Base-by-base conservation (phyloP, 768 basidiomycete species). In the Pulveroboletus sp. region DNA sequence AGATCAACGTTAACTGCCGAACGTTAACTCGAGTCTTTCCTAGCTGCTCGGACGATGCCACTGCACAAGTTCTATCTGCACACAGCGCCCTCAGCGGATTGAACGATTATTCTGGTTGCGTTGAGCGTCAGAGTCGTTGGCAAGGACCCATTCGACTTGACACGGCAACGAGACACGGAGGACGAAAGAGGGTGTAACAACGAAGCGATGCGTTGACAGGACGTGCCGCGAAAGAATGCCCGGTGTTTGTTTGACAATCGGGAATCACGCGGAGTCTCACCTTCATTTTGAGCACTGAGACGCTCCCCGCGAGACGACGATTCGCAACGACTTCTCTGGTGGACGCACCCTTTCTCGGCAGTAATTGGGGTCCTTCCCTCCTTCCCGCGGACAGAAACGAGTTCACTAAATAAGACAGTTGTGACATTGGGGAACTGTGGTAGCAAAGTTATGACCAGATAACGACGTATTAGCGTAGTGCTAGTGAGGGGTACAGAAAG, bases 401-500 rank as follows among this genome's bases (percentile, higher is more conserved):
- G 34, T n/a, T 32, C 6, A n/a, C 16, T 49, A 12, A 27, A 23
- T n/a, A 22, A n/a, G n/a, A 37, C 35, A n/a, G n/a, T 22, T 30
- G 31, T 24, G 23, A 38, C 36, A 32, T 19, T 22, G 43, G 27
- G 17, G 34, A 17, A 39, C 16, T 34, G 11, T 10, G 29, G 12
- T 29, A 37, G 26, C 38, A 53, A 45, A 32, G 34, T 49, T 50
- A 45, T 36, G 55, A 36, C 39, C 50, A 46, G 17, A 46, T 22
- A 40, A 47, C 36, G 23, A 47, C 27, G 14, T 47, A 51, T 47
- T 54, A n/a, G n/a, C n/a, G n/a, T n/a, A n/a, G 30, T 19, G 19
- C 31, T 61, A 58, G 27, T 20, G 26, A 27, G 35, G n/a, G 53
- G 50, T 62, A 63, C 62, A 60, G 27, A 52, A 48, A n/a, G 36